phyloP scores from a whole-genome alignment of 441 rosid species.

The Populus hybrid region DNA sequence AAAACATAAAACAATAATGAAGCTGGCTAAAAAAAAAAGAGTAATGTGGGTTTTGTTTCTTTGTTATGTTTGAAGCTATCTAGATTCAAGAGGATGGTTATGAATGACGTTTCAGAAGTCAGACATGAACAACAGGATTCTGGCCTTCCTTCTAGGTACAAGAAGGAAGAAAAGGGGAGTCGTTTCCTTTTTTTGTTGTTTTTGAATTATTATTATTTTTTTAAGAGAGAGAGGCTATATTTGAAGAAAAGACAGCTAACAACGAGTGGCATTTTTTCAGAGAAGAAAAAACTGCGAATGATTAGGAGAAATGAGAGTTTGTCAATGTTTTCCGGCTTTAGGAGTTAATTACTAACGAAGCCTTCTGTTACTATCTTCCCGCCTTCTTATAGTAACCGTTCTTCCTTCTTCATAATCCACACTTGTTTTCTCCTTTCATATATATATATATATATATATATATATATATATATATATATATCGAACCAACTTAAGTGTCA shows the following conservation, averaged over 20 bases:
- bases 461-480: too few relatives aligned
- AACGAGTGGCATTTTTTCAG: slow-evolving; percentile 2
- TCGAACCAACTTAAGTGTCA: too few relatives aligned
- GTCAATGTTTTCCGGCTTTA: slow-evolving; percentile 24
- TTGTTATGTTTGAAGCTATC: not conserved
- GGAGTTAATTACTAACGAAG: not conserved
- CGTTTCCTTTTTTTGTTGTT: not conserved
- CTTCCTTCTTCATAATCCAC: not conserved
- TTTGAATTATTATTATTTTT: not conserved
- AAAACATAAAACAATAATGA: not conserved
- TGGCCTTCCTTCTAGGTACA: too few relatives aligned
- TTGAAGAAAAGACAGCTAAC: not conserved
- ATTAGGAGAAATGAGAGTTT: slow-evolving; percentile 22
- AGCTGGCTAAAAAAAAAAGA: not conserved
- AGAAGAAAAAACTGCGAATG: slow-evolving; percentile 7
- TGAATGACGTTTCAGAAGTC: not conserved
- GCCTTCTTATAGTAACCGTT: not conserved
- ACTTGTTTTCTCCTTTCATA: not conserved
- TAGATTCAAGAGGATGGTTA: not conserved
- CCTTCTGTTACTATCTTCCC: too few relatives aligned
- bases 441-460: too few relatives aligned
- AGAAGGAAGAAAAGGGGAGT: slow-evolving; percentile 12
- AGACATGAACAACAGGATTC: not conserved
- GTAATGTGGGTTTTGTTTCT: not conserved
- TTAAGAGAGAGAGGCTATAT: slow-evolving; percentile 4